A percentile compares a stretch with the other conserved stretches of the same genome.
Evolutionary conservation across 257 asterid species (phyloP).

Genomic region (Cruciata laevipes): DNA sequence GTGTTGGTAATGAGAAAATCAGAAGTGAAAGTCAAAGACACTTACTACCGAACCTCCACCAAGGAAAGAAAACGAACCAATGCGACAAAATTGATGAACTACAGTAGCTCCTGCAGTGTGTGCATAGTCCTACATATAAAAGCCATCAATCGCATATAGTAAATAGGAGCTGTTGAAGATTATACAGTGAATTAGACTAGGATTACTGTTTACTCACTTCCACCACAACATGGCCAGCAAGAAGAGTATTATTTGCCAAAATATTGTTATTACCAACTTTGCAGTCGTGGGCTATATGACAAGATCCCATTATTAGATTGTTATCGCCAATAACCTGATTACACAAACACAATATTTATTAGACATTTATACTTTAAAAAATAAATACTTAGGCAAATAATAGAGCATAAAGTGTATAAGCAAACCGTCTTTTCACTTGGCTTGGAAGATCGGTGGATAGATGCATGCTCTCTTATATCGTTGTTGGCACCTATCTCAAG

Average conservation of each 20-base stretch:
- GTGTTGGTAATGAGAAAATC: neutral
- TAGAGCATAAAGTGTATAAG: slow-evolving; percentile 4
- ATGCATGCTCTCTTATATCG: slow-evolving; percentile 74
- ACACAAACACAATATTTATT: slow-evolving; percentile 9
- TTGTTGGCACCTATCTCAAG: slow-evolving; percentile 92
- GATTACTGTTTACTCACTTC: slow-evolving; percentile 45
- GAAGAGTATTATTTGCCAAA: slow-evolving; percentile 82
- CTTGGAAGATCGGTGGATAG: slow-evolving; percentile 85
- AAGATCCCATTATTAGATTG: slow-evolving; percentile 94
- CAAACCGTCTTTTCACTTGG: slow-evolving; percentile 74
- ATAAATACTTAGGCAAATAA: slow-evolving; percentile 9
- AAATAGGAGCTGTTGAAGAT: neutral
- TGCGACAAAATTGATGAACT: slow-evolving; percentile 85
- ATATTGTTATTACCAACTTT: slow-evolving; percentile 70
- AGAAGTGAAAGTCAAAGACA: slow-evolving; percentile 5
- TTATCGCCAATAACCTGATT: slow-evolving; percentile 71
- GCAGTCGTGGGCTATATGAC: slow-evolving; percentile 98
- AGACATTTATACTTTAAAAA: neutral
- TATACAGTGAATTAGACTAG: slow-evolving; percentile 7
- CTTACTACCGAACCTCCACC: slow-evolving; percentile 96
- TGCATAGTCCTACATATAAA: slow-evolving; percentile 56
- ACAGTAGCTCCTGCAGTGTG: slow-evolving; percentile 83
- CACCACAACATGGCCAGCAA: slow-evolving; percentile 90
- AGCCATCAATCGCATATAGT: slow-evolving; percentile 12
- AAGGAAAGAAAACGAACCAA: slow-evolving; percentile 86